These are phyloP conservation scores for Stereum hirsutum DNA, from an alignment of 1,284 basidiomycete species.

Conservation along the genomic window DNA sequence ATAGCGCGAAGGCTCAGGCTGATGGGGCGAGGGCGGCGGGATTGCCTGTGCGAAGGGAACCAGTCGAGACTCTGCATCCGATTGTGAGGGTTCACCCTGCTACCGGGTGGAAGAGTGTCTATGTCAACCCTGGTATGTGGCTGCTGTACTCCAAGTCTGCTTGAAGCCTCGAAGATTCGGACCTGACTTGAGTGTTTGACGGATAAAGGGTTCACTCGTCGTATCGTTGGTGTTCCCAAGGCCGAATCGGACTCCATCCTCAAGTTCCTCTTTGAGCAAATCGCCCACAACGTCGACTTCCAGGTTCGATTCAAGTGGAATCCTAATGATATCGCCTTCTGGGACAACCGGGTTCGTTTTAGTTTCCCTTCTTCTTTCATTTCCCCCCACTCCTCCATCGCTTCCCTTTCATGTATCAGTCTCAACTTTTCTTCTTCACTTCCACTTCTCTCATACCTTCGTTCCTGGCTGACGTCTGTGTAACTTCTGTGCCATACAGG, in stretches of 20 bases:
- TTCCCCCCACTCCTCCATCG: neutral
- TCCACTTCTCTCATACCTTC: neutral
- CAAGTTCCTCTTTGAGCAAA: constrained; percentile 61
- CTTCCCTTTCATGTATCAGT: too few relatives aligned
- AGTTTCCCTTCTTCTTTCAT: neutral
- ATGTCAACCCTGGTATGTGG: constrained; percentile 54
- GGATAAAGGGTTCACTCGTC: constrained; percentile 50
- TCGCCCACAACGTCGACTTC: constrained; percentile 59
- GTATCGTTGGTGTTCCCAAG: constrained; percentile 71
- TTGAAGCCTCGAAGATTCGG: neutral
- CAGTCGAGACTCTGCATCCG: constrained; percentile 62
- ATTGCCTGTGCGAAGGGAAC: constrained; percentile 51
- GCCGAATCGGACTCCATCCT: constrained; percentile 70
- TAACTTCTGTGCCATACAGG: too few relatives aligned
- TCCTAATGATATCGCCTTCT: constrained; percentile 57
- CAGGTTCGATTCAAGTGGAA: constrained; percentile 70
- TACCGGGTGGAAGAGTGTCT: constrained; percentile 75
- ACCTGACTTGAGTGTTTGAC: neutral
- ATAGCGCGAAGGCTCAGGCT: constrained; percentile 62
- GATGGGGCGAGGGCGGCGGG: constrained; percentile 59
- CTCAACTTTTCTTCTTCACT: too few relatives aligned
- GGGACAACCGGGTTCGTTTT: constrained; percentile 61
- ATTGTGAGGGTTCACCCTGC: constrained; percentile 70
- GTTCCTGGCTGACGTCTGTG: neutral
- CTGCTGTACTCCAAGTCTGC: constrained; percentile 10